Conservation (phyloP, 148 eudicot species). For the Silene uniflora region DNA sequence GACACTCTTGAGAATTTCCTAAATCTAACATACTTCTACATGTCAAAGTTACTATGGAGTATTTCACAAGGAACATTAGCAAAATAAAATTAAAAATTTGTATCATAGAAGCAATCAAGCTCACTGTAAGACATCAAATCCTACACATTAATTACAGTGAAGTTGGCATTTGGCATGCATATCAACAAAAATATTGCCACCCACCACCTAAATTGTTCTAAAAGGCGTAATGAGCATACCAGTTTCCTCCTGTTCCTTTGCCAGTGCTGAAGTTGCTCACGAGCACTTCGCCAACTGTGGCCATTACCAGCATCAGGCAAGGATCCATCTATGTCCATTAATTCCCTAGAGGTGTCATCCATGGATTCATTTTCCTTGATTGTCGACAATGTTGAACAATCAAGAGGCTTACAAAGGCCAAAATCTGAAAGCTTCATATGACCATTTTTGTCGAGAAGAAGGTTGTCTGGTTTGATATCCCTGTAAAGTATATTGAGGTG, state of each 20-base stretch:
- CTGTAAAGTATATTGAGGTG: slow-evolving; percentile 31
- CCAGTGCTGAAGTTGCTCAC: slow-evolving; percentile 56
- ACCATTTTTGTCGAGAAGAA: slow-evolving; percentile 86
- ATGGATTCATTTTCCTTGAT: slow-evolving; percentile 47
- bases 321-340: slow-evolving; percentile 17
- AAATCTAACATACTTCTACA: not conserved
- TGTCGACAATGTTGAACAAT: slow-evolving; percentile 88
- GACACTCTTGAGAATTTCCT: not conserved
- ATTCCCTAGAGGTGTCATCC: not conserved
- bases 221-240: slow-evolving; percentile 1
- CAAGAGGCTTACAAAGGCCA: slow-evolving; percentile 97
- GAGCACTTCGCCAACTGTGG: slow-evolving; percentile 79
- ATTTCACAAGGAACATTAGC: not conserved
- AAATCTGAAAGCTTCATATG: slow-evolving; percentile 99
- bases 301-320: slow-evolving; percentile 66
- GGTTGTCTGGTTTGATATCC: slow-evolving; percentile 97
- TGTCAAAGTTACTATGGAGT: not conserved
- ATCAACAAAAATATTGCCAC: not conserved
- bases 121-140: not conserved
- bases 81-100: not conserved
- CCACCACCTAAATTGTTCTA: slow-evolving; percentile 7
- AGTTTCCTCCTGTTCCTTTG: slow-evolving; percentile 93
- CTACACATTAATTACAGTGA: not conserved
- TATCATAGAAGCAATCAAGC: not conserved
- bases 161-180: not conserved